Evolutionary conservation across 2,329 filamentous ascomycete genomes (phyloP), one percentile per base, ranked within the genome.

Genomic region (Stachybotrys chlorohalonatus): DNA sequence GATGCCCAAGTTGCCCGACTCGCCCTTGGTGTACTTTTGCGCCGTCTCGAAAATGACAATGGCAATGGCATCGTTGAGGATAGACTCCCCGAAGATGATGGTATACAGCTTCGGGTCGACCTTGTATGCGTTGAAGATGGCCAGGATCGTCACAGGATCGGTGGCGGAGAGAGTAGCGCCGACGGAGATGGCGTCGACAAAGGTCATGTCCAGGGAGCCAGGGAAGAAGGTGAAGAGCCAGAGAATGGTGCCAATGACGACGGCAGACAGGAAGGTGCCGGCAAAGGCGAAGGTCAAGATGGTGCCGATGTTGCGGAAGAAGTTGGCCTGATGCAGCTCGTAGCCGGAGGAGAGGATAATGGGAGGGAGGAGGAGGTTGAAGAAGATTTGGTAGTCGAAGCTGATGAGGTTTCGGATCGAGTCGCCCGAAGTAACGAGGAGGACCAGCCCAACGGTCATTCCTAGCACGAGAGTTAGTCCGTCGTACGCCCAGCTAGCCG

Each of bases 351-450:
- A 93, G 31, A 99, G 81, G 68, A 99, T 99, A 68, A 99, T 99
- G 55, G 94, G 94, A 45, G 94, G 94, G n/a, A 99, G 87, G 11
- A 99, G 83, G 49, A 99, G 83, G 72, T 99, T 99, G 80, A 99
- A 99, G 79, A 99, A 99, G 78, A 97, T 96, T 68, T 97, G 92
- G 70, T 96, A 96, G 75, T 97, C 89, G 78, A 99, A 99, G 72
- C 87, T 95, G 66, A 99, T 91, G 60, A 90, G 85, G 68, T 89
- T 89, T 70, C 92, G 87, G 64, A 99, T 91, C 59, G 87, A 90
- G 58, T 90, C 86, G 60, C 87, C 86, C 53, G 87, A 86, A 48
- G 85, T 89, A 59, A 96, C 76, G 66, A 94, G 84, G 56, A 99
- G 84, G 56, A 95, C 82, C 63, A 99, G 77, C 6, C 94, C 94